These are phyloP conservation scores for Scutellaria barbata DNA, from an alignment of 257 asterid genomes.

Conservation along the genomic window DNA sequence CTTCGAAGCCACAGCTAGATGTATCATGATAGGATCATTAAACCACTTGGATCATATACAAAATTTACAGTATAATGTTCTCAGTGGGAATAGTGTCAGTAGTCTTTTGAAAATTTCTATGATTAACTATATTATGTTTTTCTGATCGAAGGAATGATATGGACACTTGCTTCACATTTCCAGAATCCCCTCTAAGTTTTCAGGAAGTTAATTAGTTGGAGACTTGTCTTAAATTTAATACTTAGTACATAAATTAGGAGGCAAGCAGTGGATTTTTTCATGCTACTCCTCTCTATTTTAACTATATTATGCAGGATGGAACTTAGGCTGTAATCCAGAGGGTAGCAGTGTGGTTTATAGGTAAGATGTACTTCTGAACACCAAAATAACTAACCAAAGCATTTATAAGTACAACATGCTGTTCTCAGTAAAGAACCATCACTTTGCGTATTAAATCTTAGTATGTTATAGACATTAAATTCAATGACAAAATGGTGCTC, in stretches of 20 bases:
- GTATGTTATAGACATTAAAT: too few species aligned
- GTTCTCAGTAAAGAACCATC: too few species aligned
- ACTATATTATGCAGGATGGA: background rate
- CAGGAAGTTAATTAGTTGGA: slow-evolving; percentile 1
- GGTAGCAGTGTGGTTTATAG: background rate
- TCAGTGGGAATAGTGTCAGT: background rate
- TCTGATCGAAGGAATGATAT: too few species aligned
- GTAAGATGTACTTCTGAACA: too few species aligned
- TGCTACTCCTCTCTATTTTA: background rate
- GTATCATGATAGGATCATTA: background rate
- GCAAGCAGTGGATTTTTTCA: background rate
- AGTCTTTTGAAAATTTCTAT: background rate
- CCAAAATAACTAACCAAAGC: too few species aligned
- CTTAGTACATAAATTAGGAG: background rate
- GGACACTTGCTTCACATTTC: background rate
- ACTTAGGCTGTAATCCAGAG: background rate
- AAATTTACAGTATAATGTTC: background rate
- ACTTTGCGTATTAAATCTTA: too few species aligned
- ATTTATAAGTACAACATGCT: too few species aligned
- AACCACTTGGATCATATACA: background rate
- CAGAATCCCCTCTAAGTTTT: background rate
- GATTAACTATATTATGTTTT: background rate
- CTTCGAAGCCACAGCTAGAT: background rate
- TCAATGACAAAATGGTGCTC: too few species aligned
- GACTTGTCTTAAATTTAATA: background rate